Conservation (phyloP, 176 grass and related monocot genomes). For the Miscanthus lutarioriparius region DNA sequence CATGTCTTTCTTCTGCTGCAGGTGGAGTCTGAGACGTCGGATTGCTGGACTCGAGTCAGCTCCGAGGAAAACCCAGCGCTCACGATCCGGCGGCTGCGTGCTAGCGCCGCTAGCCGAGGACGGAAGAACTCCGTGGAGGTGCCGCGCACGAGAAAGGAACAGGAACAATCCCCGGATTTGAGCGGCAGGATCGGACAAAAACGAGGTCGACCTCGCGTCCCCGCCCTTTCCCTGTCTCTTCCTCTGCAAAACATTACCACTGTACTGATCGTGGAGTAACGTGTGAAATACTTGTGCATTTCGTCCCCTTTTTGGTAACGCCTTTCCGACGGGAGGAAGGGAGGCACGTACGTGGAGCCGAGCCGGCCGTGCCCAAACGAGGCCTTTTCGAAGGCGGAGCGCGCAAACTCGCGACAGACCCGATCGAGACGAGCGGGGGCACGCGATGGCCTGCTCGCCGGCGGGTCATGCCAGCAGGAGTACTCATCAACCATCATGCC, state of each 20-base stretch:
- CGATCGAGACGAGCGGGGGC: background rate
- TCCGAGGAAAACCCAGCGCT: background rate
- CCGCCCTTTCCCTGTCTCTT: background rate
- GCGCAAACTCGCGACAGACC: conserved; percentile 4
- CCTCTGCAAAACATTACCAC: background rate
- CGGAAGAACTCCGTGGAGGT: background rate
- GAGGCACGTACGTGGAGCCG: background rate
- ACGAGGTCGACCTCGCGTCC: background rate
- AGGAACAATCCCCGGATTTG: background rate
- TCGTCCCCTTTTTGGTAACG: background rate
- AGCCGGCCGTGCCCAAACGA: background rate
- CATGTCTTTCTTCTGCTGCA: background rate
- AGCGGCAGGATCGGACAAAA: background rate
- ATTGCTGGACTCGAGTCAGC: background rate
- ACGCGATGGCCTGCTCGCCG: conserved; percentile 34
- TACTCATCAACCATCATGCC: conserved; percentile 39
- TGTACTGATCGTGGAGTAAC: background rate
- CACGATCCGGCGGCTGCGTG: background rate
- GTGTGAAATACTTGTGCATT: background rate
- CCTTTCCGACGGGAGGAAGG: background rate
- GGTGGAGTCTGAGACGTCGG: too few relatives aligned
- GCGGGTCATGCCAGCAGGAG: conserved; percentile 30
- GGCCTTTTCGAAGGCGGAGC: background rate
- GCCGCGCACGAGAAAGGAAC: background rate
- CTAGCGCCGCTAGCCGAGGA: background rate